Base-by-base conservation (phyloP, 202 grass and related monocot species). In the Eragrostis tef region DNA sequence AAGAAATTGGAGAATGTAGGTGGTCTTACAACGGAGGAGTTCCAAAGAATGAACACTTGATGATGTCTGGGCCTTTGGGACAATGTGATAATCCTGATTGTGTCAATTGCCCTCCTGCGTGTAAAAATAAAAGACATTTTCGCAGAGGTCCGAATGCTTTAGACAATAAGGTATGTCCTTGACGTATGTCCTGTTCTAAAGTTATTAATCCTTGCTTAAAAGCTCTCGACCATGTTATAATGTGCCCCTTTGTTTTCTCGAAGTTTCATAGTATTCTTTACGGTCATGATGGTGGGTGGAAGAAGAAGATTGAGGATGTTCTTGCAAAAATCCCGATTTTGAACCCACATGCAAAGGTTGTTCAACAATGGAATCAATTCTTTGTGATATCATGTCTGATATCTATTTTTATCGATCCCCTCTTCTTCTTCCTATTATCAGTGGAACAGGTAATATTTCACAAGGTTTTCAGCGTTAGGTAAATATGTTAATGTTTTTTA, bases 351-450 rank as follows among this genome's bases (percentile, higher is more conserved):
- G 89, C 78, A 10, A 98, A 94, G 72, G 25, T 79, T 84, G 90
- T 98, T 77, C 94, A 94, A 45, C 90, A 77, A 31, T 98, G 92
- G 94, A 94, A 98, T 87, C 80, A 94, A 64, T 98, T 98, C 79
- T 98, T 98, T 52, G 90, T 94, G 58, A 94, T 98, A 84, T 98
- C 94, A 64, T 98, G 92, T 79, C 81, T 98, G 50, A 74, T 94
- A 52, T 79, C 94, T 54, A 94, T 98, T 84, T 98, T 98, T 63
- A 93, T 98, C 2, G 92, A 98, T 58, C 94, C 94, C 21, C 71
- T 98, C 11, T 98, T 98, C 58, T 94, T 98, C 90, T 98, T 94
- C 81, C 69, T 93, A 15, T 74, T 98, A 68, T 91, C 88, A 61
- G 82, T 93, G 13, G 17, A 86, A 14, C n/a, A 94, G 92, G 94